Base-by-base conservation (phyloP, 768 basidiomycete genomes). In the Agaricus sinodeliciosus region DNA sequence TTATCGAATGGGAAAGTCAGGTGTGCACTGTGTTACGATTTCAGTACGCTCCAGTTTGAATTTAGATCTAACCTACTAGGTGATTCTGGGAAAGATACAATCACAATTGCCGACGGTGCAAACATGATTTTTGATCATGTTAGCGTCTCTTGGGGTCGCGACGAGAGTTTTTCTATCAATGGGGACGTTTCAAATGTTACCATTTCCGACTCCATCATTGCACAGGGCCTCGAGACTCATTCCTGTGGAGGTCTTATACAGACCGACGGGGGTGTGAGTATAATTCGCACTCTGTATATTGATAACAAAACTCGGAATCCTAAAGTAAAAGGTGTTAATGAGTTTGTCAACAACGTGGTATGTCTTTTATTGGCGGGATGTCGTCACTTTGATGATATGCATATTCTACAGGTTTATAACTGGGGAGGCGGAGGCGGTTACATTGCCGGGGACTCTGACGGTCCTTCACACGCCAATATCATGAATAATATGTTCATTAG, bases 121-220 rank as follows among this genome's bases (percentile, higher is more conserved):
- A 68, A 68, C 46, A 69, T 69, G 68, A 68, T 69, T 19, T 69
- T 69, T 28, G 68, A 69, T 57, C 68, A 69, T 56, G 65, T 69
- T 43, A 65, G 64, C 8, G 65, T 66, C 9, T 67, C 65, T 3
- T 69, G 67, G 68, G 66, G 66, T 9, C 63, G 68, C 8, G 67
- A 69, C 55, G 68, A 69, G 50, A 67, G 62, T 12, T 69, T 69
- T 55, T 67, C 65, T 15, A 69, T 69, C 54, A 69, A 67, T 36
- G 68, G 68, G 3, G 66, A 68, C 46, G 68, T 69, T n/a, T 60
- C 68, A 9, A 69, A 69, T 48, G 48, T 68, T 45, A 70, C 68
- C 11, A 69, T 70, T 18, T 65, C 62, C 16, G 67, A 70, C 49
- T 68, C 63, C n/a, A 69, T 70, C 55, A 70, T 70, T 36, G 65